These are phyloP conservation scores for Globisporangium cylindrosporum DNA, from an alignment of 352 stramenopile genomes.

Conservation along the genomic window DNA sequence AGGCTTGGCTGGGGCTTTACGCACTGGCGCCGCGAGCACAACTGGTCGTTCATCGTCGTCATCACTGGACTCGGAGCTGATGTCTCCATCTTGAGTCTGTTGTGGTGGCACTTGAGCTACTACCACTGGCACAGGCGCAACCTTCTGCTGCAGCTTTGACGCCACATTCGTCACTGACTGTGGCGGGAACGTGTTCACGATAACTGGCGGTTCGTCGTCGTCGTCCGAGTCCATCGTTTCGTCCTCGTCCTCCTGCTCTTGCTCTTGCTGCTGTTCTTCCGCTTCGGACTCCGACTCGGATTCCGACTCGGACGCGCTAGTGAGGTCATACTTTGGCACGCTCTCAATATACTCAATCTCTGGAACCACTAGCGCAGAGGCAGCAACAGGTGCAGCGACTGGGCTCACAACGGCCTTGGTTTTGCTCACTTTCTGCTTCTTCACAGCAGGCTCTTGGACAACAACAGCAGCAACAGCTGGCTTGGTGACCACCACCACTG, in stretches of 20 bases:
- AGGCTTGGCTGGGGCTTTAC: constrained; percentile 2
- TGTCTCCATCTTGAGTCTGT: constrained; percentile 1
- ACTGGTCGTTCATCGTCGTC: constrained; percentile 31
- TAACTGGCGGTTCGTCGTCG: neutral
- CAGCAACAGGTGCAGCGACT: neutral
- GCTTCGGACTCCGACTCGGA: constrained; percentile 17
- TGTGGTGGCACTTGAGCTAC: neutral
- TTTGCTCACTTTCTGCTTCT: constrained; percentile 22
- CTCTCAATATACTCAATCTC: constrained; percentile 45
- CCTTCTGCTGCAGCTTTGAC: neutral
- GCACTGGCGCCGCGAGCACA: constrained; percentile 11
- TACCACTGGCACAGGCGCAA: neutral
- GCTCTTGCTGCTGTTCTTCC: constrained; percentile 16
- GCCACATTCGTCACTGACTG: neutral
- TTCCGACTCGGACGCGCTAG: constrained; percentile 48
- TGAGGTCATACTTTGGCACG: constrained; percentile 54
- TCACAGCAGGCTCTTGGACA: constrained; percentile 13
- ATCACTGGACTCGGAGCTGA: constrained; percentile 43
- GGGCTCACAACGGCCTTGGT: neutral
- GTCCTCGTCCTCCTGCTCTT: constrained; percentile 2
- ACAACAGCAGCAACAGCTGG: neutral
- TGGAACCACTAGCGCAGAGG: neutral
- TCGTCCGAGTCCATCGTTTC: constrained; percentile 11
- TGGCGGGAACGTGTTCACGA: neutral
- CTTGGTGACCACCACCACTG: neutral